These are phyloP conservation scores for Suillus cothurnatus DNA, from an alignment of 768 basidiomycete species.

Conservation along the genomic window DNA sequence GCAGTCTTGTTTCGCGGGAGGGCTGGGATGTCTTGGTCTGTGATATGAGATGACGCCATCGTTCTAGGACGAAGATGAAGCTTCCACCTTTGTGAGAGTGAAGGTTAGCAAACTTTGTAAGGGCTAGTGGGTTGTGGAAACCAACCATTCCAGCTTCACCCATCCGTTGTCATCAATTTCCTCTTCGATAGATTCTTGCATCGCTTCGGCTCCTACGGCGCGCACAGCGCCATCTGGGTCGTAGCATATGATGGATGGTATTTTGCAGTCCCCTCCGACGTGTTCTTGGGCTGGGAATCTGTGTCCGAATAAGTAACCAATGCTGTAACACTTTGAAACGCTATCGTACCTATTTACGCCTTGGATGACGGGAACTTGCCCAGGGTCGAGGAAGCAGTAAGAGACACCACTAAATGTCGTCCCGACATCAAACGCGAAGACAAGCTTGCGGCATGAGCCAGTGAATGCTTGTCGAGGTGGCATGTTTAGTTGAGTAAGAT, in stretches of 20 bases:
- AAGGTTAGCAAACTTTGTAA: constrained; percentile 13
- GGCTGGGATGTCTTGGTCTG: constrained; percentile 38
- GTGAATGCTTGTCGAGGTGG: constrained; percentile 38
- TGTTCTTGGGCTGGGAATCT: constrained; percentile 52
- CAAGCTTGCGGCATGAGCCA: constrained; percentile 44
- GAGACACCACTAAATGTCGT: constrained; percentile 54
- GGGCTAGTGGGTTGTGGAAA: background rate
- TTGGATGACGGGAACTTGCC: constrained; percentile 25
- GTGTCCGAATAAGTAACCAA: constrained; percentile 12
- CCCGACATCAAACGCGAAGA: constrained; percentile 55
- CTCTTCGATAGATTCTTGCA: constrained; percentile 39
- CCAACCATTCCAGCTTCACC: constrained; percentile 34
- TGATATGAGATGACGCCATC: constrained; percentile 23
- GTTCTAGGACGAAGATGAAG: constrained; percentile 36
- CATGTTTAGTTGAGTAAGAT: constrained; percentile 19
- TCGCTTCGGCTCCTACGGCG: constrained; percentile 50
- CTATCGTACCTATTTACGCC: constrained; percentile 27
- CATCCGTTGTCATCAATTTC: constrained; percentile 41
- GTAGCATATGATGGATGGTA: constrained; percentile 52
- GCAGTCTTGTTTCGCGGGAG: constrained; percentile 47
- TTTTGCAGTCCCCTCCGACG: constrained; percentile 50
- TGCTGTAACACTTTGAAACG: background rate
- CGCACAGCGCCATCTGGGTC: constrained; percentile 40
- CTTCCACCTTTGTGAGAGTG: constrained; percentile 32
- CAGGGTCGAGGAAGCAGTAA: constrained; percentile 39